Evolutionary conservation across 805 yeast species (phyloP), one percentile per base, ranked within the genome.

Genomic region (Candida succiphila): DNA sequence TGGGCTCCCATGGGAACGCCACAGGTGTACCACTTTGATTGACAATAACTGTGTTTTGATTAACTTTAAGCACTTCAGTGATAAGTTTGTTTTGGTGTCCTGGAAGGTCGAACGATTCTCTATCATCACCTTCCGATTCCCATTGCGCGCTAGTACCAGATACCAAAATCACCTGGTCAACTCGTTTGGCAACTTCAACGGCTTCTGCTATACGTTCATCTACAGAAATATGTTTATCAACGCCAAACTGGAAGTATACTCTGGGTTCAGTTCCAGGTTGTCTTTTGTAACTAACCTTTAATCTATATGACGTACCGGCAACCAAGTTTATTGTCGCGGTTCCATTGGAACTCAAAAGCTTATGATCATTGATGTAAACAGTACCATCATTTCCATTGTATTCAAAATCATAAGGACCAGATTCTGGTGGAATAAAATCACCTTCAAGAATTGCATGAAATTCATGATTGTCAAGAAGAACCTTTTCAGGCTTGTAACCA

Each of bases 1-100:
- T 46, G 8, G 43, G 39, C 8, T 54, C 37, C 76, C 78, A 73
- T 19, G 78, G 78, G 58, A 75, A 51, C 25, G 69, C 63, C 8
- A 75, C 77, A 0, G 82, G 81, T 15, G 78, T 67, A 31, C 82
- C 82, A 3, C 75, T 63, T 46, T 75, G 78, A 43, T 68, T 63
- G 18, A 76, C 76, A 21, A 75, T 60, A 10, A 69, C 65, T 2
- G 69, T 61, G 42, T 73, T 68, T 19, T 65, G 61, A 42, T 74
- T 72, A 16, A 60, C 78, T 22, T 53, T 54, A 25, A 58, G 37
- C 9, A 75, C 63, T 9, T 60, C 69, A 18, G 44, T 51, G 21
- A 74, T 60, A 37, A 75, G 58, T 29, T 63, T 58, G 34, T 68
- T 61, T 19, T 68, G 65, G 29, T 47, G 41, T 12, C 67, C 65